Conservation (phyloP, 345 rosid genomes). For the Brassica incana region DNA sequence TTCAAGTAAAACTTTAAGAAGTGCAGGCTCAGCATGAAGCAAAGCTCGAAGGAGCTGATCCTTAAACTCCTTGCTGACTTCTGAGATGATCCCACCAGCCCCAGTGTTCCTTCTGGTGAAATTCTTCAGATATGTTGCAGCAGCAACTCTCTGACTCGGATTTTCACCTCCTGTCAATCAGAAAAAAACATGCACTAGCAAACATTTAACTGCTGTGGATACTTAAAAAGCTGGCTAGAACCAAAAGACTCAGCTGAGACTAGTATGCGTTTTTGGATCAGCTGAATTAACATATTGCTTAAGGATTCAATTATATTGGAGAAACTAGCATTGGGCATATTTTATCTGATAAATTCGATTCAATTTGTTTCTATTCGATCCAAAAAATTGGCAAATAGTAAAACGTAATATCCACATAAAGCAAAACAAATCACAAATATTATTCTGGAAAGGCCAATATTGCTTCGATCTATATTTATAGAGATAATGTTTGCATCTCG, state of each 20-base stretch:
- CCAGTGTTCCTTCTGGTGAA: slow-evolving; percentile 54
- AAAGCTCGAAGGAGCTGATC: slow-evolving; percentile 63
- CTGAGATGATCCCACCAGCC: slow-evolving; percentile 37
- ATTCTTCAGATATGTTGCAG: slow-evolving; percentile 78
- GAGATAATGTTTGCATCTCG: no score
- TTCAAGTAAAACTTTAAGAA: slow-evolving; percentile 82
- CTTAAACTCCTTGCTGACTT: slow-evolving; percentile 69
- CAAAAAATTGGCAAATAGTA: neutral
- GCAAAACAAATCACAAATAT: no score
- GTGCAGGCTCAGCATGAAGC: slow-evolving; percentile 57
- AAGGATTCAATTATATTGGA: slow-evolving; percentile 2
- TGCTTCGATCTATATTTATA: no score
- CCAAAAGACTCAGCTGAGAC: neutral
- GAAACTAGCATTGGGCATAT: neutral
- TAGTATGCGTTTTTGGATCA: slow-evolving; percentile 7
- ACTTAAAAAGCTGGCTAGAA: neutral
- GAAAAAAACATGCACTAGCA: neutral
- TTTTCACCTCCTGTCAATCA: slow-evolving; percentile 53
- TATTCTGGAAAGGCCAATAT: no score
- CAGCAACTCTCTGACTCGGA: slow-evolving; percentile 67
- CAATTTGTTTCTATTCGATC: neutral
- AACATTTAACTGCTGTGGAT: neutral
- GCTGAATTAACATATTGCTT: slow-evolving; percentile 6
- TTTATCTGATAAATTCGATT: neutral
- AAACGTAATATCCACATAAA: no score